These are phyloP conservation scores for Platismatia glauca DNA, from an alignment of 495 filamentous ascomycete species.

Conservation along the genomic window DNA sequence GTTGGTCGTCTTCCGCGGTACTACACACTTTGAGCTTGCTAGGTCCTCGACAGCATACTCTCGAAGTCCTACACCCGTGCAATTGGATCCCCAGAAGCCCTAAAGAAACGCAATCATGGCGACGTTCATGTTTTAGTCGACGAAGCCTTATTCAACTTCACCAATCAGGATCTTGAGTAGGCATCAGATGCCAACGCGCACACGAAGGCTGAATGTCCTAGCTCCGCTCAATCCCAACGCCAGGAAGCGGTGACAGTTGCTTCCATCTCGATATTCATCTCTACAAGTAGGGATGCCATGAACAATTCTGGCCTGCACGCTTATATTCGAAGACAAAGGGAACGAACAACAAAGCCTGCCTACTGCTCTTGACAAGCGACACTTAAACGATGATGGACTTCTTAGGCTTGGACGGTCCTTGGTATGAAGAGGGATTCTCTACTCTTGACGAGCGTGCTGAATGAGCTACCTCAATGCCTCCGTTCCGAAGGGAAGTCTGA, in stretches of 20 bases:
- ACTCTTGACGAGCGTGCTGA: constrained; percentile 43
- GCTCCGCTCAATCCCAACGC: constrained; percentile 42
- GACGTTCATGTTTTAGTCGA: constrained; percentile 52
- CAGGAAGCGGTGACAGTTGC: constrained; percentile 25
- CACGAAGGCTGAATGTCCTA: constrained; percentile 2
- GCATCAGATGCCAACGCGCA: constrained; percentile 12
- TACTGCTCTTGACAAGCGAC: constrained; percentile 45
- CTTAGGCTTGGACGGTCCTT: constrained; percentile 40
- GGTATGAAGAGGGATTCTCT: constrained; percentile 39
- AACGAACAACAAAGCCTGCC: constrained; percentile 41
- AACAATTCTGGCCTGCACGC: constrained; percentile 49
- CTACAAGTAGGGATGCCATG: constrained; percentile 29
- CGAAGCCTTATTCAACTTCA: constrained; percentile 22
- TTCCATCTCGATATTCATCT: constrained; percentile 56
- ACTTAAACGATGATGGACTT: constrained; percentile 46
- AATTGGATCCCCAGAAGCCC: constrained; percentile 41
- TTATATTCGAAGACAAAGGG: constrained; percentile 52
- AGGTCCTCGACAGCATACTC: background rate
- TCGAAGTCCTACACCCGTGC: constrained; percentile 35
- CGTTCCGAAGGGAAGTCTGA: constrained; percentile 27
- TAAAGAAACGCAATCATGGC: constrained; percentile 44
- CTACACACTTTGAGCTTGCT: background rate
- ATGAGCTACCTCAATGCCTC: constrained; percentile 41
- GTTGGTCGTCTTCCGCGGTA: background rate
- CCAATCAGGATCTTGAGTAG: background rate